Base-by-base conservation (phyloP, 2,329 filamentous ascomycete genomes). In the Eutypa lata region DNA sequence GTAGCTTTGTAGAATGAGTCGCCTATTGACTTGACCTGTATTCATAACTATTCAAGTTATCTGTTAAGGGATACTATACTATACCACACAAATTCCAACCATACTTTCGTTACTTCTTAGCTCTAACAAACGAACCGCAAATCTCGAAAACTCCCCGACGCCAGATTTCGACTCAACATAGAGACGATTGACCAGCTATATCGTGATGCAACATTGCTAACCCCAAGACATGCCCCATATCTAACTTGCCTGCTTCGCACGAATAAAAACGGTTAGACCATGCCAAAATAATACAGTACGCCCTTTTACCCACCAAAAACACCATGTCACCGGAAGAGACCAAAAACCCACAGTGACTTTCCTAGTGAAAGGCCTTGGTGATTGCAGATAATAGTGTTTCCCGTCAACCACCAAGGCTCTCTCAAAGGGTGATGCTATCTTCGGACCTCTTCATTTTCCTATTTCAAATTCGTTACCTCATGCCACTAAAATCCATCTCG, bases 401-500 rank as follows among this genome's bases (percentile, higher is more conserved):
- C n/a, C n/a, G n/a, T n/a, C n/a, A n/a, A n/a, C n/a, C n/a, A n/a
- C n/a, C n/a, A n/a, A n/a, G n/a, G n/a, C n/a, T n/a, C n/a, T n/a
- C n/a, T n/a, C n/a, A n/a, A 5, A 31, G 6, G 10, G 26, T 31
- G 10, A 6, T 10, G 6, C 26, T 31, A 5, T 31, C 6, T 6
- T 31, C 26, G 10, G 26, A 10, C 26, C 26, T 5, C 26, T 10
- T 10, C 10, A 10, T 10, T 31, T 31, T 31, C 26, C 10, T 31
- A 5, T 10, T 31, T 31, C 26, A 31, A 31, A 10, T 31, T 31
- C 26, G 26, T 31, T 69, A 74, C 60, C 70, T 61, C 47, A 75
- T 31, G 2, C 64, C 62, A 51, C 69, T 71, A 56, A 74, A 77
- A 48, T 76, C 72, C 56, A 76, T 62, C 7, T 75, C 73, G 2